A percentile compares a stretch with the other conserved stretches of the same genome.
Conservation (phyloP, 1,139 yeast genomes). For the Meyerozyma smithsonii region DNA sequence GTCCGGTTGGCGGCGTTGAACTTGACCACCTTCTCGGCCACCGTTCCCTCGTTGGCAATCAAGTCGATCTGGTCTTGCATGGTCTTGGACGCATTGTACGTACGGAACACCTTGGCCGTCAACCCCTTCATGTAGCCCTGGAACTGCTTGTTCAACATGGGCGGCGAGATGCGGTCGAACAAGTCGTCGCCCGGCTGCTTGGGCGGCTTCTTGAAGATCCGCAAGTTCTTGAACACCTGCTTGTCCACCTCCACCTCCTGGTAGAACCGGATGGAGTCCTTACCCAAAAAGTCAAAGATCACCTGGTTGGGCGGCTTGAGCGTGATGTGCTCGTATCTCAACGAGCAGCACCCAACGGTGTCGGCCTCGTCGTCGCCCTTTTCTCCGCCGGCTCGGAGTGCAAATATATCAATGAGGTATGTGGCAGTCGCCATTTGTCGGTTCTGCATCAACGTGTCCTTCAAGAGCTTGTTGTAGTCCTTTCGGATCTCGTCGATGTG, state of each 20-base stretch:
- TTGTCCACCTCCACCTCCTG: slow-evolving; percentile 89
- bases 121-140: slow-evolving; percentile 89
- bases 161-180: slow-evolving; percentile 85
- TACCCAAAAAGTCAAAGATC: slow-evolving; percentile 92
- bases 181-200: slow-evolving; percentile 89
- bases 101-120: slow-evolving; percentile 96
- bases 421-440: slow-evolving; percentile 95
- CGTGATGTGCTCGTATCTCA: slow-evolving; percentile 84
- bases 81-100: slow-evolving; percentile 92
- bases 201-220: slow-evolving; percentile 82
- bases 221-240: slow-evolving; percentile 84
- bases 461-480: slow-evolving; percentile 69
- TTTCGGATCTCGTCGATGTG: slow-evolving; percentile 70
- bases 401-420: slow-evolving; percentile 88
- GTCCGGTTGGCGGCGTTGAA: slow-evolving; percentile 94
- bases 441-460: slow-evolving; percentile 73
- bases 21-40: slow-evolving; percentile 79
- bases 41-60: slow-evolving; percentile 79
- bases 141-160: slow-evolving; percentile 76
- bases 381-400: slow-evolving; percentile 97
- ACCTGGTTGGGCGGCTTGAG: slow-evolving; percentile 83
- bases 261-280: slow-evolving; percentile 86
- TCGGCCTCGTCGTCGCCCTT: slow-evolving; percentile 97
- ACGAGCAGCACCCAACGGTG: slow-evolving; percentile 96
- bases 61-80: slow-evolving; percentile 92